Conservation (phyloP, 1,139 yeast genomes). For the Blastobotrys persicus region DNA sequence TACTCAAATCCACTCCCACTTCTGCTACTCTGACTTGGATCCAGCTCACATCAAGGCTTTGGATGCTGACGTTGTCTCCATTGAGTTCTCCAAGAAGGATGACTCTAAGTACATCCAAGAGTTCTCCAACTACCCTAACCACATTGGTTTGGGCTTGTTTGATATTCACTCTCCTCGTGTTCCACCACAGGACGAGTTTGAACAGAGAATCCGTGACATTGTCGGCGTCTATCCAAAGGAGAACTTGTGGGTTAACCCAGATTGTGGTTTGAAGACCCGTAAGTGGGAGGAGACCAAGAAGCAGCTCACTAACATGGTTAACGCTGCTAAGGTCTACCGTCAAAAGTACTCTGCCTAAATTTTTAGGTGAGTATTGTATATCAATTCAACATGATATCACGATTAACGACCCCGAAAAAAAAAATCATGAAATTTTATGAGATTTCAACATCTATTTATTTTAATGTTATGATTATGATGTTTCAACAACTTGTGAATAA, state of each 20-base stretch:
- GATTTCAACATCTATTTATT: constrained; percentile 30
- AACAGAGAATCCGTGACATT: constrained; percentile 89
- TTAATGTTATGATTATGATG: constrained; percentile 21
- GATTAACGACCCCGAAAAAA: constrained; percentile 5
- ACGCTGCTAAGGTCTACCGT: constrained; percentile 96
- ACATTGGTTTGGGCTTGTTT: constrained; percentile 97
- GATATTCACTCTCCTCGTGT: constrained; percentile 99
- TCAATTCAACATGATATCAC: constrained; percentile 13
- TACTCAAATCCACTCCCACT: constrained; percentile 99
- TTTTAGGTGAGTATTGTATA: constrained; percentile 5
- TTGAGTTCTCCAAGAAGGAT: constrained; percentile 99
- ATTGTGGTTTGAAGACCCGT: constrained; percentile 99
- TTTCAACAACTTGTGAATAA: constrained; percentile 27
- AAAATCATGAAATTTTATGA: constrained; percentile 15
- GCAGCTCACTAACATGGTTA: constrained; percentile 92
- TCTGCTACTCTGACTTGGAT: constrained; percentile 99
- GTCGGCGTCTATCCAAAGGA: constrained; percentile 95
- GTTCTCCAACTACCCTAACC: constrained; percentile 98
- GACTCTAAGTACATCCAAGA: constrained; percentile 97
- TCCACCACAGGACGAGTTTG: constrained; percentile 95
- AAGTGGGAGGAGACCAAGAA: constrained; percentile 87
- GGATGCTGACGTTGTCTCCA: constrained; percentile 98
- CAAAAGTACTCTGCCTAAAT: constrained; percentile 36
- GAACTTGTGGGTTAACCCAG: constrained; percentile 99
- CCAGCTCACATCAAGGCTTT: constrained; percentile 99